Base-by-base conservation (phyloP, 805 yeast genomes). In the Diddensiella transvaalensis region DNA sequence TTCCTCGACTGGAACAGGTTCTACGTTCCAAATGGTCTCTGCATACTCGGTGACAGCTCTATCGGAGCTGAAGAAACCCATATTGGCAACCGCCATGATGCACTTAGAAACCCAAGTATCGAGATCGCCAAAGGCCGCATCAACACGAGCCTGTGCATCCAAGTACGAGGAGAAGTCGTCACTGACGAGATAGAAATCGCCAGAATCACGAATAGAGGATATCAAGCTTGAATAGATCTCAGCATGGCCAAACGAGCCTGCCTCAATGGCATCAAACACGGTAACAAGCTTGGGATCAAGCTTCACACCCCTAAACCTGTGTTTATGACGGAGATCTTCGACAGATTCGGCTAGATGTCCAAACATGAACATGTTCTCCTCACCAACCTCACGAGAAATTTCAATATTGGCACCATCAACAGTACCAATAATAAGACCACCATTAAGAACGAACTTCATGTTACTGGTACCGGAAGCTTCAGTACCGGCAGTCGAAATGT, bases 361-460 rank as follows among this genome's bases (percentile, higher is more conserved):
- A 65, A 89, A 89, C 64, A 89, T 73, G 72, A 89, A 89, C 66
- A 90, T 87, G 65, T 89, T 87, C 44, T 89, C 95, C 62, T 89
- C 95, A 44, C 96, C 96, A 58, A 90, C 79, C 70, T 90, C 96
- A 59, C 96, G 79, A 18, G 96, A 87, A 65, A 89, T 87, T 70
- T 89, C 97, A 42, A 90, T 95, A 63, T 90, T 89, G 54, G 97
- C 97, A 63, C 97, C 97, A 64, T 89, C 97, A 56, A 89, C 96
- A 10, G 97, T 90, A 65, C 97, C 97, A 55, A 89, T 83, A 58
- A 89, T 86, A 55, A 89, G 77, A 44, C 97, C 97, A 68, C 96
- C 97, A 63, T 88, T 89, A 69, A 89, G 73, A 21, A 88, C 96
- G 65, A 89, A 89, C 71, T 89, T 89, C 97, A 89, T 89, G 72